A percentile compares a stretch with the other conserved stretches of the same genome.
Evolutionary conservation across 2,329 filamentous ascomycete species (phyloP).

Genomic region (Calonectria naviculata): DNA sequence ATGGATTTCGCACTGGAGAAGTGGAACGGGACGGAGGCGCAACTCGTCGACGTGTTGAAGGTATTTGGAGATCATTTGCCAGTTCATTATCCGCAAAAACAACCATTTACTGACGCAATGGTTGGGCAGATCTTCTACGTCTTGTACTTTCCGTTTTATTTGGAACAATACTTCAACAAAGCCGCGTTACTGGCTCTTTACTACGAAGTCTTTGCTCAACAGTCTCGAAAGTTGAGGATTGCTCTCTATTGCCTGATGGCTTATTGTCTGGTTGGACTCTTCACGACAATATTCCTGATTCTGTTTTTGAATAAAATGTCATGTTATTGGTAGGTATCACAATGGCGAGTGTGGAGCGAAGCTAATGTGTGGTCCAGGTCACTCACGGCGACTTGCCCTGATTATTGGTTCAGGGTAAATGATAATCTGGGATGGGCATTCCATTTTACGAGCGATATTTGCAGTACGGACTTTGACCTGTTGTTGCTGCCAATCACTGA

Average conservation of each 20-base stretch:
- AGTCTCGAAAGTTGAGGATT: neutral
- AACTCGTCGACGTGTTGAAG: neutral
- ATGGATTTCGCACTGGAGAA: neutral
- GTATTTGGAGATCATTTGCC: neutral
- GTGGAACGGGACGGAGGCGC: neutral
- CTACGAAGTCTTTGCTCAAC: neutral
- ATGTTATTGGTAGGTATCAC: neutral
- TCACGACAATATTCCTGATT: neutral
- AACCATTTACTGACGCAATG: neutral
- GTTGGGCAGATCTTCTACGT: neutral
- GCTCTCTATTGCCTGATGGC: neutral
- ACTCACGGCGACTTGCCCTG: neutral
- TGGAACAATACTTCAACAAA: constrained; percentile 2
- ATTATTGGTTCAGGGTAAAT: neutral
- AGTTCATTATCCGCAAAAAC: no score
- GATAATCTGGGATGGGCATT: constrained; percentile 9
- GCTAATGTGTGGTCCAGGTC: neutral
- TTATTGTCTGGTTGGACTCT: neutral
- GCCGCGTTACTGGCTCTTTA: constrained; percentile 1
- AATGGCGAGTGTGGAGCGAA: no score
- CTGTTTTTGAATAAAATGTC: neutral
- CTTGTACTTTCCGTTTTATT: neutral
- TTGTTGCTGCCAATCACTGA: neutral
- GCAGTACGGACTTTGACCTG: neutral
- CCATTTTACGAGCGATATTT: neutral